Conservation (phyloP, 2,329 filamentous ascomycete species). For the Neofusicoccum kwambonambiense region DNA sequence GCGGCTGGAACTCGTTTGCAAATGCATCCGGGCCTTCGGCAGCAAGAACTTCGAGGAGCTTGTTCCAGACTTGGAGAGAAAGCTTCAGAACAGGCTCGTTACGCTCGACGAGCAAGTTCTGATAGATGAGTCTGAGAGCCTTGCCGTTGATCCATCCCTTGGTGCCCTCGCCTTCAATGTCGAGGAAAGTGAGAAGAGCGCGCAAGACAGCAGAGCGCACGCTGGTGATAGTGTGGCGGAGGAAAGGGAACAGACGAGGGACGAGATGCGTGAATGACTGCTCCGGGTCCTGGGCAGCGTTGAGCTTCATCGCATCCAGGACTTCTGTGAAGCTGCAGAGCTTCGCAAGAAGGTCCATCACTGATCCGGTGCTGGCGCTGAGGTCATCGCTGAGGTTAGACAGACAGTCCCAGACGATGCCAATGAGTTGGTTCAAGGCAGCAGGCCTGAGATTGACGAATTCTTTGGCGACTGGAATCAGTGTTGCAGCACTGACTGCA, state of each 20-base stretch:
- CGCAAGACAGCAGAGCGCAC: slow-evolving; percentile 91
- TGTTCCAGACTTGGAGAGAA: slow-evolving; percentile 84
- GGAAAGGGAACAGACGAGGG: slow-evolving; percentile 89
- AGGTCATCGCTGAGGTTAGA: slow-evolving; percentile 96
- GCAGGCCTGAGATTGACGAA: slow-evolving; percentile 82
- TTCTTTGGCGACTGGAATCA: slow-evolving; percentile 94
- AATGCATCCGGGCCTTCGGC: slow-evolving; percentile 61
- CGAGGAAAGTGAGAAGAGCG: slow-evolving; percentile 87
- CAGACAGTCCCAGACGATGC: slow-evolving; percentile 95
- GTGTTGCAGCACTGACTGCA: slow-evolving; percentile 92
- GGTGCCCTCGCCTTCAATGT: slow-evolving; percentile 74
- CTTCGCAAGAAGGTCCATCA: slow-evolving; percentile 96
- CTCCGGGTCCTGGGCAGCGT: slow-evolving; percentile 77
- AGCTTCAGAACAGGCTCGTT: slow-evolving; percentile 78
- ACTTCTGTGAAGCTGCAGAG: slow-evolving; percentile 94
- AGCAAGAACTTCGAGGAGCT: slow-evolving; percentile 69
- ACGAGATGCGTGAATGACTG: slow-evolving; percentile 91
- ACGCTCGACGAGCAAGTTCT: slow-evolving; percentile 91
- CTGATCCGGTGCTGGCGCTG: slow-evolving; percentile 93
- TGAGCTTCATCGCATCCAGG: slow-evolving; percentile 87
- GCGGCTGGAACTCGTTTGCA: slow-evolving; percentile 68
- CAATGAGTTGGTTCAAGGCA: slow-evolving; percentile 77
- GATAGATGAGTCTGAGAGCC: slow-evolving; percentile 84
- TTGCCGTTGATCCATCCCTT: slow-evolving; percentile 92
- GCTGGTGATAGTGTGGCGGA: slow-evolving; percentile 94